Evolutionary conservation across 768 basidiomycete genomes (phyloP).

Genomic region (Xerocomellus dryophilus): DNA sequence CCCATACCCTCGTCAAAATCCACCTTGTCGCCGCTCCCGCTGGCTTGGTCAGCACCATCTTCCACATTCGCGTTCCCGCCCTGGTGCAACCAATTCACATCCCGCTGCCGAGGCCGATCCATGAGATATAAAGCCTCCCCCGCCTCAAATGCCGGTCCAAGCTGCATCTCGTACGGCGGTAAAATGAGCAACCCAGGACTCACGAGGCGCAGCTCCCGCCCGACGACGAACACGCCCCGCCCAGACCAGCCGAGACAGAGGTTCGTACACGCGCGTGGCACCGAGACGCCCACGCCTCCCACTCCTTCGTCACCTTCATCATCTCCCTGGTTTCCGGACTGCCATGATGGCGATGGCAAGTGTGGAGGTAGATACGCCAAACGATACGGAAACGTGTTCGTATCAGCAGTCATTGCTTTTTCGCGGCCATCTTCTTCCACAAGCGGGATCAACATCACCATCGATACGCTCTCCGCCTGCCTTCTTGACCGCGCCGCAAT

Average conservation of each 20-base stretch:
- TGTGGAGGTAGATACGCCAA: conserved; percentile 16
- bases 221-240: conserved; percentile 28
- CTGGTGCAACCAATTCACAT: background rate
- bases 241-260: conserved; percentile 28
- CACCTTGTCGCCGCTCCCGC: conserved; percentile 16
- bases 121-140: conserved; percentile 19
- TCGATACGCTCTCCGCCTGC: conserved; percentile 11
- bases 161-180: conserved; percentile 30
- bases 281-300: background rate
- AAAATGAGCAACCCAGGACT: conserved; percentile 24
- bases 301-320: background rate
- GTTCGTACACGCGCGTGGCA: conserved; percentile 8
- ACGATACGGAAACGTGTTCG: conserved; percentile 20
- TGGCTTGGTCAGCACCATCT: background rate
- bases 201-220: conserved; percentile 23
- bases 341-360: background rate
- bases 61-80: background rate
- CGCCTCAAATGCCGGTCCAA: conserved; percentile 27
- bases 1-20: conserved; percentile 34
- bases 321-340: background rate
- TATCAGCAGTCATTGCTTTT: background rate
- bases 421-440: background rate
- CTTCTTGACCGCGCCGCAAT: conserved; percentile 24
- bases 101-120: background rate
- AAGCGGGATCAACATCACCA: conserved; percentile 27